Evolutionary conservation across 768 basidiomycete species (phyloP), one percentile per base, ranked within the genome.

Genomic region (Auriculariales sp.): DNA sequence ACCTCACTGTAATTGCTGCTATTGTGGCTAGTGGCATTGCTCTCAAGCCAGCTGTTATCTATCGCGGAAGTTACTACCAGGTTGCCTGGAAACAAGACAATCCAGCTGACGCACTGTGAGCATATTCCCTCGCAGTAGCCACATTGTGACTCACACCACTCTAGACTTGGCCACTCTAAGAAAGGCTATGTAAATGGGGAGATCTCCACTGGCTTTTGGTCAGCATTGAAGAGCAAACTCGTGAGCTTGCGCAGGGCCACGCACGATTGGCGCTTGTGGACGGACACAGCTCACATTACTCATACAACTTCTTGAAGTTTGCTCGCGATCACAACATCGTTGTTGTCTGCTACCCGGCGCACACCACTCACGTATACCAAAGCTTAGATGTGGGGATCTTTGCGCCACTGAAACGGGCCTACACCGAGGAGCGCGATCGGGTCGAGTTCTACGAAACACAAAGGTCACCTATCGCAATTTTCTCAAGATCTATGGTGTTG

Each of bases 221-320:
- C n/a, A 64, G 63, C 39, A 70, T 69, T 52, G 55, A 65, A 1
- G 63, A 61, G 5, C 30, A 39, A 11, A 63, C 57, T 4, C 57
- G 58, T 24, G 50, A 34, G 6, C 47, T 35, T 51, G n/a, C 24
- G 24, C 46, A 53, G 9, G 51, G 42, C 36, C 55, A 56, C 0
- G 64, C 60, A 15, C 52, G 58, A 0, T 52, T 71, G 1, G 67
- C 75, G 7, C 54, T 69, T 11, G 62, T 75, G 10, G 69, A 75
- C 61, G 68, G 74, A 0, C 73, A 76, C 49, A 65, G 59, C 44
- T 72, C 68, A 0, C 72, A 75, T 49, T 69, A 65, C 49, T 66
- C 64, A 3, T 44, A 49, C 3, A 59, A 49, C 4, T 69, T 74
- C 49, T 64, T 76, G 15, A 49, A 61, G 11, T 68, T 68, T 58